Evolutionary conservation across 768 basidiomycete genomes (phyloP).

Genomic region (Tricholomella constricta): DNA sequence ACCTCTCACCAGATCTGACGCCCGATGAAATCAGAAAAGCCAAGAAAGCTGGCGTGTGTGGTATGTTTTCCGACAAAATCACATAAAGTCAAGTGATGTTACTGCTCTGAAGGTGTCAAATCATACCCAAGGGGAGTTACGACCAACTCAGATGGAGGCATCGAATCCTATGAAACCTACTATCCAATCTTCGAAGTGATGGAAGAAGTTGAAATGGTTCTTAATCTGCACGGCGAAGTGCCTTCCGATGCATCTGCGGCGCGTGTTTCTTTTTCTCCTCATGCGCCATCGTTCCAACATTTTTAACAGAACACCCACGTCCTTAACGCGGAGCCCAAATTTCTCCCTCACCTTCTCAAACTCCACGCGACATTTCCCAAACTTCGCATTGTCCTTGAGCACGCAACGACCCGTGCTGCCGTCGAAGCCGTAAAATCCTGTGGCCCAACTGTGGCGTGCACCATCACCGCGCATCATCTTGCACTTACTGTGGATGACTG

Average conservation of each 20-base stretch:
- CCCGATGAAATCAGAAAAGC: slow-evolving; percentile 91
- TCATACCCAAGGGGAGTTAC: slow-evolving; percentile 98
- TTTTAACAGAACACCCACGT: slow-evolving; percentile 77
- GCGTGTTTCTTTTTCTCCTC: slow-evolving; percentile 30
- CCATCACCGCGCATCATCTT: slow-evolving; percentile 97
- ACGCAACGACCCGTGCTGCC: slow-evolving; percentile 92
- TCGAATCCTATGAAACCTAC: slow-evolving; percentile 93
- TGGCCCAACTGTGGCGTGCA: slow-evolving; percentile 87
- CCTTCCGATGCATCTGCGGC: slow-evolving; percentile 76
- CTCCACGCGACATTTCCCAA: slow-evolving; percentile 84
- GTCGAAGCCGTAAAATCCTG: slow-evolving; percentile 81
- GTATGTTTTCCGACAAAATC: slow-evolving; percentile 34
- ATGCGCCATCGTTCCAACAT: neutral
- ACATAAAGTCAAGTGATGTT: neutral
- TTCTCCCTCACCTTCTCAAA: slow-evolving; percentile 84
- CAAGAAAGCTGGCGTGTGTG: slow-evolving; percentile 78
- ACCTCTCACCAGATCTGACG: slow-evolving; percentile 89
- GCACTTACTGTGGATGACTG: slow-evolving; percentile 94
- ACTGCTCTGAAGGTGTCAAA: slow-evolving; percentile 65
- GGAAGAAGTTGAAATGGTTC: slow-evolving; percentile 91
- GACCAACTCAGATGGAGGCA: slow-evolving; percentile 94
- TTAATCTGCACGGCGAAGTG: slow-evolving; percentile 96
- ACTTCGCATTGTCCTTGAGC: slow-evolving; percentile 94
- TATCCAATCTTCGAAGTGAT: slow-evolving; percentile 93
- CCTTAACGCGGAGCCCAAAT: slow-evolving; percentile 88